phyloP scores from a whole-genome alignment of 192 early-diverging fungal species.

The Podila epicladia region DNA sequence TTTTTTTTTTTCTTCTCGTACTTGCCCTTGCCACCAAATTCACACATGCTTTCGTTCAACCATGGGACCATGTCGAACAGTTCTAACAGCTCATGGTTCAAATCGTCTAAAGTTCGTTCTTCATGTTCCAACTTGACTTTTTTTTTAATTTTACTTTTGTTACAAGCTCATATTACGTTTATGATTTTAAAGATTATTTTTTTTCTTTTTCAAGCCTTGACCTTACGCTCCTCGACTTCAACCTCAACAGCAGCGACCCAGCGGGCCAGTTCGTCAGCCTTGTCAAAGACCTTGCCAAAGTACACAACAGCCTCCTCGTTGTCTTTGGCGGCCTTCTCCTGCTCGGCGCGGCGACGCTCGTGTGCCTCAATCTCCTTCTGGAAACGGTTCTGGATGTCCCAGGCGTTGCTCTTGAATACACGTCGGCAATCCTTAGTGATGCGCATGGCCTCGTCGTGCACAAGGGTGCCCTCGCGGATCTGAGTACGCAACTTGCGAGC shows the following conservation, averaged over 20 bases:
- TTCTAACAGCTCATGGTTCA: no score
- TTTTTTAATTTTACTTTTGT: not conserved
- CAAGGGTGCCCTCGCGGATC: slow-evolving; percentile 59
- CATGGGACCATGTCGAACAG: no score
- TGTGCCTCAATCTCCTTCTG: slow-evolving; percentile 79
- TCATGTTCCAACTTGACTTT: not conserved
- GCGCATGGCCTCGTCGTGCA: slow-evolving; percentile 68
- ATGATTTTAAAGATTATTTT: not conserved
- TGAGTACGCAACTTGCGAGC: slow-evolving; percentile 64
- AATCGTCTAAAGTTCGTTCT: no score
- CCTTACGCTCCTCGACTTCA: slow-evolving; percentile 51
- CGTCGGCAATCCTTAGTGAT: slow-evolving; percentile 72
- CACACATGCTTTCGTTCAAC: no score
- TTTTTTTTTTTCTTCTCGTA: no score
- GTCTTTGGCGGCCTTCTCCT: slow-evolving; percentile 61
- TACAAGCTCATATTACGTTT: not conserved
- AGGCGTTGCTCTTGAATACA: slow-evolving; percentile 72
- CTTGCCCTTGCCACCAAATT: no score
- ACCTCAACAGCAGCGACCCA: slow-evolving; percentile 56
- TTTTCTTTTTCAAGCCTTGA: slow-evolving; percentile 36
- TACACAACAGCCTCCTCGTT: slow-evolving; percentile 74
- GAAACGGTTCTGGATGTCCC: slow-evolving; percentile 75
- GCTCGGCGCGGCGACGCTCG: slow-evolving; percentile 69
- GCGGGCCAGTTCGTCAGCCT: slow-evolving; percentile 64
- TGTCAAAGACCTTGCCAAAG: slow-evolving; percentile 69